Evolutionary conservation across 2,329 filamentous ascomycete species (phyloP).

Genomic region (Colletotrichum sp.): DNA sequence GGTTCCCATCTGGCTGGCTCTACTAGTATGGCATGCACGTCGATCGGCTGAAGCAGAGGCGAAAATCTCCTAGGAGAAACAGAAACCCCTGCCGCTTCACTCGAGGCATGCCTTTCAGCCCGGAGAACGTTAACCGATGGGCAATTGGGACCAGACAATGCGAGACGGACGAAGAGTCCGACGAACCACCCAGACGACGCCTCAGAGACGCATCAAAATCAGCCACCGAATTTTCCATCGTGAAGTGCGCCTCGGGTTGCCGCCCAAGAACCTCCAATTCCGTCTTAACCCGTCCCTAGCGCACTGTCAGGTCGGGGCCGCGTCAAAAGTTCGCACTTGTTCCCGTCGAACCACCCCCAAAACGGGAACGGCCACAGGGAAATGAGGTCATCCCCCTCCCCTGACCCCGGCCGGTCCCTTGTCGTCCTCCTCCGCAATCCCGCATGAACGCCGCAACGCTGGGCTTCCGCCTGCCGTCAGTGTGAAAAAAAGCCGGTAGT

Average conservation of each 20-base stretch:
- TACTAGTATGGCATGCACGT: not conserved
- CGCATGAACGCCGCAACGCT: slow-evolving; percentile 12
- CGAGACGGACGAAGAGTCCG: not conserved
- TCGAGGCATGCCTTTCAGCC: not conserved
- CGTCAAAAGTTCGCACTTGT: not conserved
- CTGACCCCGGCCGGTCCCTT: slow-evolving; percentile 6
- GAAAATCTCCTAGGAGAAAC: not conserved
- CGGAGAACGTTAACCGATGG: not conserved
- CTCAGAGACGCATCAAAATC: not conserved
- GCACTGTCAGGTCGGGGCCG: not conserved
- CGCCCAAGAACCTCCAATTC: not conserved
- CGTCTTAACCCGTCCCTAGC: not conserved
- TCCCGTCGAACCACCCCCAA: not conserved
- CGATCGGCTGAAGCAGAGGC: not conserved
- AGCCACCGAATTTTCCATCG: not conserved
- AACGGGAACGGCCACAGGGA: not conserved
- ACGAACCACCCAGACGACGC: not conserved
- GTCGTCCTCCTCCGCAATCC: slow-evolving; percentile 14
- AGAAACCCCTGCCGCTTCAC: not conserved
- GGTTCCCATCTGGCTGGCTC: not conserved
- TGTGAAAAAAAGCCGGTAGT: not conserved
- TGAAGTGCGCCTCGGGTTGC: slow-evolving; percentile 3
- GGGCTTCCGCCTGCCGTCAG: slow-evolving; percentile 2
- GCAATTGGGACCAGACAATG: not conserved
- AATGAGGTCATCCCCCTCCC: slow-evolving; percentile 16